Evolutionary conservation across 1,284 basidiomycete species (phyloP).

Genomic region (Rhodotorula sp.): DNA sequence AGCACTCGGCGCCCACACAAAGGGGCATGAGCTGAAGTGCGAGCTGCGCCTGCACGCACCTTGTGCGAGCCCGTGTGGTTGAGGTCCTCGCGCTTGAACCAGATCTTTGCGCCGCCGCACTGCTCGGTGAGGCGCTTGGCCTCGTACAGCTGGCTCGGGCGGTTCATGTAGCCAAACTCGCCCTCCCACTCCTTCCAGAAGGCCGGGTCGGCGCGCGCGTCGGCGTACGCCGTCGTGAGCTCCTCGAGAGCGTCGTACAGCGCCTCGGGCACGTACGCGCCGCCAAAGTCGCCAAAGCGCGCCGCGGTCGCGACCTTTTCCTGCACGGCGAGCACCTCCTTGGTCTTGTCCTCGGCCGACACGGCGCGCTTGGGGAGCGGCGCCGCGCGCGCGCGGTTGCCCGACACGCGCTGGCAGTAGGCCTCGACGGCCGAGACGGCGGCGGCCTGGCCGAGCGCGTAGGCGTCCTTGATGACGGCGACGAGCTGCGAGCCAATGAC

Average conservation of each 20-base stretch:
- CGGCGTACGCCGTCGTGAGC: slow-evolving; percentile 85
- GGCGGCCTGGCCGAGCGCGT: slow-evolving; percentile 36
- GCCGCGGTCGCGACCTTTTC: slow-evolving; percentile 68
- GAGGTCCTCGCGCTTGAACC: slow-evolving; percentile 94
- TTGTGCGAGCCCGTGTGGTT: slow-evolving; percentile 98
- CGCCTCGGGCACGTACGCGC: slow-evolving; percentile 95
- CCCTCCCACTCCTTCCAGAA: slow-evolving; percentile 92
- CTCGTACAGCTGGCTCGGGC: slow-evolving; percentile 70
- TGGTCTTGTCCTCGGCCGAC: slow-evolving; percentile 16
- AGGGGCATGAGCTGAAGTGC: too few species aligned
- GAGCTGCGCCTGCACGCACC: slow-evolving; percentile 58
- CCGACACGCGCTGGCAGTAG: slow-evolving; percentile 33
- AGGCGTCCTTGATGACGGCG: slow-evolving; percentile 69
- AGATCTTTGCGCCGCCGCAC: slow-evolving; percentile 87
- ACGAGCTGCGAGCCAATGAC: slow-evolving; percentile 90
- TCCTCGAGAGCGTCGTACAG: slow-evolving; percentile 87
- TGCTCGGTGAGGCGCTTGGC: slow-evolving; percentile 73
- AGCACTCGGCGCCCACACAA: too few species aligned
- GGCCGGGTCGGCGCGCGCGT: slow-evolving; percentile 79
- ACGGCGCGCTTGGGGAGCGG: slow-evolving; percentile 24
- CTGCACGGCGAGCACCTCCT: slow-evolving; percentile 46
- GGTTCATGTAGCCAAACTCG: slow-evolving; percentile 86
- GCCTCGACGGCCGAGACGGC: slow-evolving; percentile 33
- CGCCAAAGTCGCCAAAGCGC: slow-evolving; percentile 93
- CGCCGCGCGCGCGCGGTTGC: slow-evolving; percentile 31